Conservation (phyloP, 2,329 filamentous ascomycete species). For the Paecilomyces niveus region DNA sequence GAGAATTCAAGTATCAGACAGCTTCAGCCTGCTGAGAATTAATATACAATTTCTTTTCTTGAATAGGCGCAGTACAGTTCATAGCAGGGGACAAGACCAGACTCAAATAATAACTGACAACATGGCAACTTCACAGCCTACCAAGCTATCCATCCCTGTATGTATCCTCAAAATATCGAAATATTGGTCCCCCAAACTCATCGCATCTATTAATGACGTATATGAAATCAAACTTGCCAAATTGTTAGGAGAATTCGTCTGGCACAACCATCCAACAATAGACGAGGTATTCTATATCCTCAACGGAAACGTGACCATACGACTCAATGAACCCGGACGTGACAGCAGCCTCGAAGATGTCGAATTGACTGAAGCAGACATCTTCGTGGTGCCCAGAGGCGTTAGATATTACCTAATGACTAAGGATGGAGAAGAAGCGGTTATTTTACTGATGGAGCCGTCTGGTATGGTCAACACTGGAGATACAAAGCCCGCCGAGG, state of each 20-base stretch:
- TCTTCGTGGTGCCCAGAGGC: conserved; percentile 8
- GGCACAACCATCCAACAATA: conserved; percentile 34
- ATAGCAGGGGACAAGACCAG: too few species aligned
- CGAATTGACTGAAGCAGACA: background rate
- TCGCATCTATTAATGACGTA: background rate
- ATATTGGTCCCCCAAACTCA: background rate
- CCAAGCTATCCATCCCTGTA: background rate
- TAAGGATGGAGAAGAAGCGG: conserved; percentile 21
- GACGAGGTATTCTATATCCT: conserved; percentile 38
- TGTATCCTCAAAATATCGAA: background rate
- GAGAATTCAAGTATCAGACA: too few species aligned
- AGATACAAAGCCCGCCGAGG: background rate
- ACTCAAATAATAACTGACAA: background rate
- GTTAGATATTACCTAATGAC: conserved; percentile 29
- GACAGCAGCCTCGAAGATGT: background rate
- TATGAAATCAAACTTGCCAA: conserved; percentile 22
- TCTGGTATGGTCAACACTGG: conserved; percentile 8
- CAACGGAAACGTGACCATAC: conserved; percentile 26
- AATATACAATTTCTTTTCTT: too few species aligned
- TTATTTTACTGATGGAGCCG: conserved; percentile 32
- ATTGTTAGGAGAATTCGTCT: conserved; percentile 34
- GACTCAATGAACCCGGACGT: conserved; percentile 20
- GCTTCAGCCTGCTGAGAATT: too few species aligned
- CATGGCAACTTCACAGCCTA: background rate
- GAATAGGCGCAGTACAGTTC: too few species aligned